phyloP scores from a whole-genome alignment of 495 filamentous ascomycete genomes.

The Trichoderma orchidacearum region DNA sequence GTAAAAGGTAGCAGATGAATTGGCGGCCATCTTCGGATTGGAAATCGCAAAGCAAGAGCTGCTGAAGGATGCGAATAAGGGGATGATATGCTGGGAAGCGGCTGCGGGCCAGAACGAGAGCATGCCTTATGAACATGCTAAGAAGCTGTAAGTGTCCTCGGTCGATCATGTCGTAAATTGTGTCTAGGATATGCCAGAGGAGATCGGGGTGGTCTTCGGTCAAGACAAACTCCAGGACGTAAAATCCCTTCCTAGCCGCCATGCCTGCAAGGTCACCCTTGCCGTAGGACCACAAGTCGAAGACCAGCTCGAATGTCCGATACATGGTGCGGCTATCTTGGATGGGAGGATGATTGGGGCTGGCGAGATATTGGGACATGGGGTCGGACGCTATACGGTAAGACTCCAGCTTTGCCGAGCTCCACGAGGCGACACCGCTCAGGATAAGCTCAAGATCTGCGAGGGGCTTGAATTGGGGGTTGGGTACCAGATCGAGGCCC shows the following conservation, averaged over 20 bases:
- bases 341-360: background rate
- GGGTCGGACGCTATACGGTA: constrained; percentile 1
- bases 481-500: background rate
- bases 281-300: background rate
- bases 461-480: background rate
- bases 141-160: constrained; percentile 1
- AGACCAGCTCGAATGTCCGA: constrained; percentile 2
- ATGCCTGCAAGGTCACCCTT: background rate
- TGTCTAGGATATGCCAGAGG: constrained; percentile 3
- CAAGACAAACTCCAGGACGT: background rate
- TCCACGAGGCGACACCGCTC: background rate
- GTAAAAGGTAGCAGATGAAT: background rate
- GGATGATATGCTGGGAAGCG: background rate
- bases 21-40: background rate
- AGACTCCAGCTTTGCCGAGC: background rate
- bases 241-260: constrained; percentile 1
- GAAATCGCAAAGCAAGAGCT: background rate
- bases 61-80: constrained; percentile 1
- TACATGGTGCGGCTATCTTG: constrained; percentile 4
- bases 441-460: constrained; percentile 1
- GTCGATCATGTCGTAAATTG: constrained; percentile 3
- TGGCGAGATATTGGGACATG: constrained; percentile 1
- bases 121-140: constrained; percentile 1
- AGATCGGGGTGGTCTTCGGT: constrained; percentile 2
- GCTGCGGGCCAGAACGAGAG: background rate